phyloP scores from a whole-genome alignment of 257 asterid species.

The Coffea canephora region DNA sequence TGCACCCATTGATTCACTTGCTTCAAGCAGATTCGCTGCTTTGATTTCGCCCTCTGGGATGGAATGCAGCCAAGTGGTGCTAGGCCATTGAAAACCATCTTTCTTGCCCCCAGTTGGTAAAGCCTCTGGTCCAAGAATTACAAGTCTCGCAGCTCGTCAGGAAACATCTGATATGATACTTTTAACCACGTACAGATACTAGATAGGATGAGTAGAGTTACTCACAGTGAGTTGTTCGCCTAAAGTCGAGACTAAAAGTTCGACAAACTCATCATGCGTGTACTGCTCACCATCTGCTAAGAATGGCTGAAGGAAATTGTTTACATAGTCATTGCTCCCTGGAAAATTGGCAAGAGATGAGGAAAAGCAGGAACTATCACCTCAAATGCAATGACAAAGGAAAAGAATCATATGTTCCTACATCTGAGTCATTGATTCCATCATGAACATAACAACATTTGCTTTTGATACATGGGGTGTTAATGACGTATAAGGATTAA shows the following conservation, averaged over 20 bases:
- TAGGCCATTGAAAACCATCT: slow-evolving; percentile 66
- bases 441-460: background rate
- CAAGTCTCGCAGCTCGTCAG: background rate
- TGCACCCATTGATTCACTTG: slow-evolving; percentile 69
- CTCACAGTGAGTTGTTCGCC: slow-evolving; percentile 55
- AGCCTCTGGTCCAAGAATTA: slow-evolving; percentile 43
- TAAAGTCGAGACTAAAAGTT: slow-evolving; percentile 52
- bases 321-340: slow-evolving; percentile 90
- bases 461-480: background rate
- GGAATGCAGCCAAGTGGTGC: slow-evolving; percentile 87
- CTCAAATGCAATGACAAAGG: background rate
- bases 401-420: background rate
- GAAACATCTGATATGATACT: background rate
- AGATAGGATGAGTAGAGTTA: background rate
- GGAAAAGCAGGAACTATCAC: background rate
- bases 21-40: slow-evolving; percentile 47
- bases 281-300: slow-evolving; percentile 54
- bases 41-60: slow-evolving; percentile 63
- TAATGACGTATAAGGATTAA: background rate
- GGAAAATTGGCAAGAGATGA: slow-evolving; percentile 15
- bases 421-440: background rate
- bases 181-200: background rate
- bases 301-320: slow-evolving; percentile 79
- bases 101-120: slow-evolving; percentile 67
- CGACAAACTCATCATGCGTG: slow-evolving; percentile 66